Base-by-base conservation (phyloP, 1,139 yeast species). In the Geotrichum phurueaensis region DNA sequence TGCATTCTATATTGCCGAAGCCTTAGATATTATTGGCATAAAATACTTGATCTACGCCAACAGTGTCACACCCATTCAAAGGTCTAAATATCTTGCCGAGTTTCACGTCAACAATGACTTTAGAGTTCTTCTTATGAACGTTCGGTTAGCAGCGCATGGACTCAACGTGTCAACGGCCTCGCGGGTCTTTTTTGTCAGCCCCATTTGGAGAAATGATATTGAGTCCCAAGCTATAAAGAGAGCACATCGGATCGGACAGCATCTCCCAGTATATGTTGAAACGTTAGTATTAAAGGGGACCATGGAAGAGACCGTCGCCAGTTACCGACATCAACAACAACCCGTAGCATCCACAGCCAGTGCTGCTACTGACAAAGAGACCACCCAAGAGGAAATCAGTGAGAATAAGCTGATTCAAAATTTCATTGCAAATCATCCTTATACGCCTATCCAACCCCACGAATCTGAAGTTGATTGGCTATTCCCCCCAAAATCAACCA, bases 201-300 rank as follows among this genome's bases (percentile, higher is more conserved):
- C 91, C 0, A 85, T 86, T 1, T 86, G 91, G 90, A 82, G 80
- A 65, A 78, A 84, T 62, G 81, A 87, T 0, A 77, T 84, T 10
- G 90, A 85, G 68, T 89, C 89, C 0, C 90, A 85, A 66, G 89
- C 89, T 0, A 84, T 85, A 58, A 85, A 85, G 66, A 81, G 90
- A 75, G 86, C 89, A 0, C 90, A 85, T 71, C 79, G 90, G 70
- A 85, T 85, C 68, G 90, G 90, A 0, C 90, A 85, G 66, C 75
- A 77, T 0, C 73, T 76, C 1, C 81, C 81, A 18, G 86, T 83
- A 0, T 73, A 72, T 66, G 91, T 86, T n/a, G 91, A 86, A 67
- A 86, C 90, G 0, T 73, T 86, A 60, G 80, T 86, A 1, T 71
- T 86, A 65, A 76, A 78, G 58, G 85, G 81, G 2, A 85, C 90